Conservation (phyloP, 352 stramenopile species). For the Pythium utonaiense region DNA sequence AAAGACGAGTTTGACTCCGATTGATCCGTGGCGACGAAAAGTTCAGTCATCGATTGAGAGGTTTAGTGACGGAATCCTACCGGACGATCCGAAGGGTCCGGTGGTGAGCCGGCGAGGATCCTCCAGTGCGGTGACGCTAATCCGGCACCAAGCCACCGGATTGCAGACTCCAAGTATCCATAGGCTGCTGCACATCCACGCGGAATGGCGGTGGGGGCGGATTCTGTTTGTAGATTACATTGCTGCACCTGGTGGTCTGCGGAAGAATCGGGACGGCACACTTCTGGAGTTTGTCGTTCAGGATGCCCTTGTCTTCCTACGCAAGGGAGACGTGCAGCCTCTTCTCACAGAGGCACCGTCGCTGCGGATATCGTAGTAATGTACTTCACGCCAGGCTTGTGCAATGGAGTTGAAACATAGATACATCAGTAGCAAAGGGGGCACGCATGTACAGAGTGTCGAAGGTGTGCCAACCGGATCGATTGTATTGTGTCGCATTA, state of each 20-base stretch:
- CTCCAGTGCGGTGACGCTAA: background rate
- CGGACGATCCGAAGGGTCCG: background rate
- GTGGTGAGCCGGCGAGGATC: too few relatives aligned
- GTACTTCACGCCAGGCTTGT: too few relatives aligned
- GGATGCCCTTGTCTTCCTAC: constrained; percentile 29
- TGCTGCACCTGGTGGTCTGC: constrained; percentile 6
- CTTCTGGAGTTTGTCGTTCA: constrained; percentile 37
- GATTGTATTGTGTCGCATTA: constrained; percentile 77
- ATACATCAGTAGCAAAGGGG: too few relatives aligned
- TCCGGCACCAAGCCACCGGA: too few relatives aligned
- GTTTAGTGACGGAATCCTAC: background rate
- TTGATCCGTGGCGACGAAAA: background rate
- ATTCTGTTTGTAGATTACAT: constrained; percentile 25
- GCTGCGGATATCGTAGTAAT: constrained; percentile 6
- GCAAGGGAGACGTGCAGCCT: background rate
- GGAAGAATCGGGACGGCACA: constrained; percentile 5
- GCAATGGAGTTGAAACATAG: too few relatives aligned
- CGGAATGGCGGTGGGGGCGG: constrained; percentile 24
- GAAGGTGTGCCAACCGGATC: constrained; percentile 4
- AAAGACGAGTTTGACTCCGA: background rate
- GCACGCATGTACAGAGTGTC: too few relatives aligned
- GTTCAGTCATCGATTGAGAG: background rate
- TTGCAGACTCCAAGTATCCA: background rate
- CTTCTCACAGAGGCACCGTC: background rate
- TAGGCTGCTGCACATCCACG: constrained; percentile 22